Percentiles rank a stretch among this genome's conserved stretches.
Conservation (phyloP, 345 rosid species). For the Microcos paniculata region DNA sequence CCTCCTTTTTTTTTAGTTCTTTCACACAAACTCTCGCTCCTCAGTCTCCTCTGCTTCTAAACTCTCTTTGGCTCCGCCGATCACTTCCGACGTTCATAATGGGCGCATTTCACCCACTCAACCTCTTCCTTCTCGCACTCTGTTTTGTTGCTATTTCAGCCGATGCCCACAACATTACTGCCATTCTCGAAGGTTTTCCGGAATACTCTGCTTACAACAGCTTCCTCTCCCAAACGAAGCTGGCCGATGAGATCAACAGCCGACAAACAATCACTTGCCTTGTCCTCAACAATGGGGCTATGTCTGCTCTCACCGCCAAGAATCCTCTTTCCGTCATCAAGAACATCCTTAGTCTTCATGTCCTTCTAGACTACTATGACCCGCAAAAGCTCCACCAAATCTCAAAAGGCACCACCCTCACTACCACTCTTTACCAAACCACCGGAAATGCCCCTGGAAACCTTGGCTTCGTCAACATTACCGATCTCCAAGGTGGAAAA, state of each 20-base stretch:
- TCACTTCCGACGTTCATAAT: constrained; percentile 20
- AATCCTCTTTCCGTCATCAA: constrained; percentile 80
- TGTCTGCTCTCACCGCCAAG: constrained; percentile 61
- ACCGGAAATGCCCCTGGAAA: constrained; percentile 90
- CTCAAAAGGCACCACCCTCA: constrained; percentile 67
- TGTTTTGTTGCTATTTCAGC: constrained; percentile 27
- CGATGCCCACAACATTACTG: constrained; percentile 70
- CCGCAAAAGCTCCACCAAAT: constrained; percentile 74
- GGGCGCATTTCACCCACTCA: constrained; percentile 31
- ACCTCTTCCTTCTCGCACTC: constrained; percentile 33
- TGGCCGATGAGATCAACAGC: constrained; percentile 90
- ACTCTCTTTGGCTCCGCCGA: constrained; percentile 12
- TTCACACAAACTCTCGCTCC: not conserved
- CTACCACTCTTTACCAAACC: constrained; percentile 91
- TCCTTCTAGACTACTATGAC: constrained; percentile 84
- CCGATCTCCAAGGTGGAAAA: constrained; percentile 81
- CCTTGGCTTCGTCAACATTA: constrained; percentile 81
- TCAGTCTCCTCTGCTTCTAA: not conserved
- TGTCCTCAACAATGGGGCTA: constrained; percentile 75
- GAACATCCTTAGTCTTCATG: constrained; percentile 63
- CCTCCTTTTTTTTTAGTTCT: not conserved
- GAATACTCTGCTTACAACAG: constrained; percentile 75
- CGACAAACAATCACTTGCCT: constrained; percentile 75
- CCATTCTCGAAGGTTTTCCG: constrained; percentile 59
- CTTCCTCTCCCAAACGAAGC: constrained; percentile 69